Evolutionary conservation across 306 rosid genomes (phyloP).

Genomic region (Senna tora): DNA sequence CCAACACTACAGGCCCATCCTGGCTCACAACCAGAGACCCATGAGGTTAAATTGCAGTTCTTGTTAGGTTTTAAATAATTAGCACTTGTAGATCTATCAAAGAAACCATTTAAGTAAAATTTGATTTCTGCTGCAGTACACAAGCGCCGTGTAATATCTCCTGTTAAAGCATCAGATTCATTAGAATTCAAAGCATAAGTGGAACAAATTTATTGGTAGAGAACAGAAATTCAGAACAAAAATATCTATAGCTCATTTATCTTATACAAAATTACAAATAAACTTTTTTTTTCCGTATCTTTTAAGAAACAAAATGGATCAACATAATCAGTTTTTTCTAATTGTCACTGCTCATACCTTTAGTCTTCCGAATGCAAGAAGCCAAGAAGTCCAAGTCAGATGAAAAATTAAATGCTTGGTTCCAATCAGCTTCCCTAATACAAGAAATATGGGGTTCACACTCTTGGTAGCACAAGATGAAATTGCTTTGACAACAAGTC

Average conservation of each 20-base stretch:
- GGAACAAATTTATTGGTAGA: conserved; percentile 1
- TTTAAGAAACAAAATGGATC: conserved; percentile 19
- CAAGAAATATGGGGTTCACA: conserved; percentile 32
- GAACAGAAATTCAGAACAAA: conserved; percentile 2
- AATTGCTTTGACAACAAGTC: neutral
- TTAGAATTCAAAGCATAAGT: conserved; percentile 15
- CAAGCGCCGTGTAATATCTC: conserved; percentile 60
- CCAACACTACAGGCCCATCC: conserved; percentile 82
- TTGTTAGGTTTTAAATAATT: conserved; percentile 64
- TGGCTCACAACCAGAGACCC: conserved; percentile 89
- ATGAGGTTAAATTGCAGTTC: conserved; percentile 79
- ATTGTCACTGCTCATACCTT: conserved; percentile 53
- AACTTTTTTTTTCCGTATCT: neutral
- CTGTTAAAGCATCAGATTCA: conserved; percentile 46
- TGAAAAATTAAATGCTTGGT: conserved; percentile 72
- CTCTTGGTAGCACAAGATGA: neutral
- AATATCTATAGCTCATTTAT: neutral
- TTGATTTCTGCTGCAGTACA: conserved; percentile 74
- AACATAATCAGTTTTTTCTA: neutral
- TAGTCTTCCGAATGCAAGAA: conserved; percentile 64
- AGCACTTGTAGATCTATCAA: conserved; percentile 42
- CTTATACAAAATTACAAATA: neutral
- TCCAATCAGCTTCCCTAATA: conserved; percentile 77
- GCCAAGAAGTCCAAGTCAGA: conserved; percentile 67
- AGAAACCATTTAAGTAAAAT: conserved; percentile 57